phyloP scores from a whole-genome alignment of 2,329 filamentous ascomycete species.

The Verticillium nonalfalfae region DNA sequence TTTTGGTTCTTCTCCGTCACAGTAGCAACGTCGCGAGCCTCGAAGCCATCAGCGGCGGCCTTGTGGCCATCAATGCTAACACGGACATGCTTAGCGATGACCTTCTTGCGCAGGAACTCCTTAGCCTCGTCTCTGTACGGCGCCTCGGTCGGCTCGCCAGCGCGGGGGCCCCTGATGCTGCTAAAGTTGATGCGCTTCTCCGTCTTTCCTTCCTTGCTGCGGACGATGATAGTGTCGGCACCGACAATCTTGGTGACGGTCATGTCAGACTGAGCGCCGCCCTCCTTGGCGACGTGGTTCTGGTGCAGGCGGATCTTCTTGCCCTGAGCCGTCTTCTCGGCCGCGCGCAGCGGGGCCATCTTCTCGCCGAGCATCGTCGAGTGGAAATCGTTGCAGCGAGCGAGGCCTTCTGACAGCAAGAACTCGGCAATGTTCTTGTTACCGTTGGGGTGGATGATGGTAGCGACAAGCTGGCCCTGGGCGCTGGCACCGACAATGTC shows the following conservation, averaged over 20 bases:
- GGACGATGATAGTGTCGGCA: slow-evolving; percentile 82
- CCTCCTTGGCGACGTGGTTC: slow-evolving; percentile 66
- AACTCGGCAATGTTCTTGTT: slow-evolving; percentile 76
- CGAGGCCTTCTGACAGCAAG: slow-evolving; percentile 80
- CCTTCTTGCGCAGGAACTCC: slow-evolving; percentile 86
- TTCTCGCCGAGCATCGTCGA: slow-evolving; percentile 83
- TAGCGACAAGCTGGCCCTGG: slow-evolving; percentile 85
- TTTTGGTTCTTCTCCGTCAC: slow-evolving; percentile 81
- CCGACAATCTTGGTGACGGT: slow-evolving; percentile 79
- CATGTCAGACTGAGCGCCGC: slow-evolving; percentile 60
- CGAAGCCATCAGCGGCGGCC: slow-evolving; percentile 82
- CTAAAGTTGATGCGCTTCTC: slow-evolving; percentile 91
- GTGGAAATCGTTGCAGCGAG: slow-evolving; percentile 91
- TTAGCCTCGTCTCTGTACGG: slow-evolving; percentile 92
- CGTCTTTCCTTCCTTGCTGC: slow-evolving; percentile 69
- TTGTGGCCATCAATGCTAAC: slow-evolving; percentile 86
- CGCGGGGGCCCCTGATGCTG: slow-evolving; percentile 89
- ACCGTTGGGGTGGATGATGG: slow-evolving; percentile 79
- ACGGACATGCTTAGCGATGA: slow-evolving; percentile 94
- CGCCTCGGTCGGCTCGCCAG: slow-evolving; percentile 77
- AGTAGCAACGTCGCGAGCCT: slow-evolving; percentile 91
- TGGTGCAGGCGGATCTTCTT: slow-evolving; percentile 75
- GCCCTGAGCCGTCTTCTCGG: slow-evolving; percentile 79
- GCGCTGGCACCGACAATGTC: slow-evolving; percentile 81
- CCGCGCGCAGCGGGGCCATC: slow-evolving; percentile 79